A percentile compares a stretch with the other conserved stretches of the same genome.
Evolutionary conservation across 148 eudicot species (phyloP).

Genomic region (Cornus kousa): DNA sequence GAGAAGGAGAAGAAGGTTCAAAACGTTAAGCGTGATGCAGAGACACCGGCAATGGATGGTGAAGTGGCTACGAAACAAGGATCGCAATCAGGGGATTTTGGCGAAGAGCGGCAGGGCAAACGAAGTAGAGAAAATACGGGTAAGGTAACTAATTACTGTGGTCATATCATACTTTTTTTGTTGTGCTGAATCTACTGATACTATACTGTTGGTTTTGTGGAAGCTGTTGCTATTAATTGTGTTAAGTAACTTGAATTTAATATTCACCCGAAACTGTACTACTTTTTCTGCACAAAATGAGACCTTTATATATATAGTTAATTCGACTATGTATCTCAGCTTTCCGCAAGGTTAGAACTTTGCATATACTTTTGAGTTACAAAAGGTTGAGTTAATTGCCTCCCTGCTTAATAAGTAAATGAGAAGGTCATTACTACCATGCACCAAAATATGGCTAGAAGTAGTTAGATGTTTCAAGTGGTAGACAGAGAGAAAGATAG

Average conservation of each 20-base stretch:
- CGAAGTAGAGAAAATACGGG: conserved; percentile 60
- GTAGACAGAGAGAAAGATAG: background rate
- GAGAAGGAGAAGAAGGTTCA: conserved; percentile 60
- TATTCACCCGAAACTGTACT: background rate
- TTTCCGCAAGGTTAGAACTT: background rate
- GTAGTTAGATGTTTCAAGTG: background rate
- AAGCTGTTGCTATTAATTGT: background rate
- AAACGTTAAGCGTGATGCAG: conserved; percentile 39
- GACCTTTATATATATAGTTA: background rate
- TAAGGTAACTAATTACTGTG: conserved; percentile 50
- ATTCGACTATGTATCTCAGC: background rate
- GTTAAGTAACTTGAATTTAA: background rate
- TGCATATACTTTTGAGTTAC: background rate
- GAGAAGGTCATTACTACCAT: background rate
- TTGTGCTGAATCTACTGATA: background rate
- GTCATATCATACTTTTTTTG: background rate
- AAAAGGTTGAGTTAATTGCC: background rate
- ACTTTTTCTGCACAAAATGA: background rate
- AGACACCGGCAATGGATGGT: conserved; percentile 27
- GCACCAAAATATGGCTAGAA: background rate
- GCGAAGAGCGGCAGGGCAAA: conserved; percentile 54
- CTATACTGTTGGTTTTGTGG: background rate
- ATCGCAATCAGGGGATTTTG: conserved; percentile 21
- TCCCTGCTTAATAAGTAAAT: background rate
- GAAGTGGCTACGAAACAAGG: conserved; percentile 37